Evolutionary conservation across 176 grass and related monocot species (phyloP).

Genomic region (Eleusine coracana): DNA sequence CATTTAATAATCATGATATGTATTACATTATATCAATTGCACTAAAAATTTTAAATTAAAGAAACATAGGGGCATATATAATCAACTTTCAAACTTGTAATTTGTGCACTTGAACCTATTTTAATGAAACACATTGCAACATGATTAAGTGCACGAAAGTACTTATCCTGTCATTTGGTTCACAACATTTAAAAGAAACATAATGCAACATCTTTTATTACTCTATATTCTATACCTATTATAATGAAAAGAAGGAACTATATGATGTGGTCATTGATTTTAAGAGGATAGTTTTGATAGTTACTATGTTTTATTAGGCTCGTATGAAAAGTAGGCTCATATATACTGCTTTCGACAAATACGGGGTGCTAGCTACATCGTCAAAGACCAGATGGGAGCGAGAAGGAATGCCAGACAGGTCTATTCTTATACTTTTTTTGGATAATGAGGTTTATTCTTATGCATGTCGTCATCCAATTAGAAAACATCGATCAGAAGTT

Average conservation of each 20-base stretch:
- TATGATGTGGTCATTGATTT: not conserved
- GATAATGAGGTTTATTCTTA: too few relatives aligned
- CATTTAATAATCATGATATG: not conserved
- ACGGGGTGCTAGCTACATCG: not conserved
- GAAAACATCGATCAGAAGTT: not conserved
- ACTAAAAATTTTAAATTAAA: not conserved
- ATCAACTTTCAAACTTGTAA: not conserved
- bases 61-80: not conserved
- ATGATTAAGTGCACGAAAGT: too few relatives aligned
- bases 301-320: not conserved
- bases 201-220: not conserved
- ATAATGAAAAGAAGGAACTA: not conserved
- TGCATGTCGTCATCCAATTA: constrained; percentile 8
- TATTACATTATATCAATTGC: not conserved
- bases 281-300: not conserved
- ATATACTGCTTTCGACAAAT: not conserved
- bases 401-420: not conserved
- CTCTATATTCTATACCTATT: not conserved
- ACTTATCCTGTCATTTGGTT: not conserved
- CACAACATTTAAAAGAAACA: not conserved
- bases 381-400: too few relatives aligned
- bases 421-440: not conserved
- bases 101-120: too few relatives aligned
- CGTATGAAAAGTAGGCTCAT: not conserved
- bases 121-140: too few relatives aligned